Conservation (phyloP, 768 basidiomycete genomes). For the Auriscalpium microsporum region DNA sequence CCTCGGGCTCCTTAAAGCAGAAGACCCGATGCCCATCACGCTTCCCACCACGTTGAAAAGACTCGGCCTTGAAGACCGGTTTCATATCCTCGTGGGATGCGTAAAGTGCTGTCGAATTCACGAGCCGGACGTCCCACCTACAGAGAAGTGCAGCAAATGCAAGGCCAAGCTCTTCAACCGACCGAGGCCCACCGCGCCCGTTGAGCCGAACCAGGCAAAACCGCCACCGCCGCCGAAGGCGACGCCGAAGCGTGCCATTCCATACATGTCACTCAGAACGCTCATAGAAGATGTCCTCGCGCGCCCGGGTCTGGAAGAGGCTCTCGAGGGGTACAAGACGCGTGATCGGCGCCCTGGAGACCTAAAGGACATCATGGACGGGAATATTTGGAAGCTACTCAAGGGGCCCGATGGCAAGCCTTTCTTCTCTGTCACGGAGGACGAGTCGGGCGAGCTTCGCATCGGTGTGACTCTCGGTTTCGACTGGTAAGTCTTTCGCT, state of each 20-base stretch:
- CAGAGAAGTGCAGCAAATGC: background rate
- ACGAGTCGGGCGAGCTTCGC: conserved; percentile 16
- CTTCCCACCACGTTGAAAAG: background rate
- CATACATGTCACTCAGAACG: too few relatives aligned
- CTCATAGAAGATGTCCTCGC: background rate
- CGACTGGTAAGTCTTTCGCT: conserved; percentile 26
- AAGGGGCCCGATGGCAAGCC: conserved; percentile 18
- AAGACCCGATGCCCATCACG: background rate
- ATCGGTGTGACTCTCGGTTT: conserved; percentile 23
- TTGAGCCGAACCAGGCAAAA: background rate
- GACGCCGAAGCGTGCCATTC: too few relatives aligned
- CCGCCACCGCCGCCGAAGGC: background rate
- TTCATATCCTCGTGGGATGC: background rate
- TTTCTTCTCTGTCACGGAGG: conserved; percentile 19
- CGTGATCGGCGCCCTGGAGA: conserved; percentile 1
- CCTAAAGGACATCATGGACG: conserved; percentile 23
- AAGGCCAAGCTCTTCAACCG: background rate
- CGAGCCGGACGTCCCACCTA: background rate
- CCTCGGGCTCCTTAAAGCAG: background rate
- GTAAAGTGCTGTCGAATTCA: background rate
- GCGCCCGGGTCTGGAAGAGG: conserved; percentile 20
- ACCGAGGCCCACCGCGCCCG: background rate
- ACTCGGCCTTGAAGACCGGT: background rate
- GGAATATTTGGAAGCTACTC: conserved; percentile 18
- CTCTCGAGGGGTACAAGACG: conserved; percentile 14